Conservation (phyloP, 768 basidiomycete genomes). For the Termitomyces sp. region DNA sequence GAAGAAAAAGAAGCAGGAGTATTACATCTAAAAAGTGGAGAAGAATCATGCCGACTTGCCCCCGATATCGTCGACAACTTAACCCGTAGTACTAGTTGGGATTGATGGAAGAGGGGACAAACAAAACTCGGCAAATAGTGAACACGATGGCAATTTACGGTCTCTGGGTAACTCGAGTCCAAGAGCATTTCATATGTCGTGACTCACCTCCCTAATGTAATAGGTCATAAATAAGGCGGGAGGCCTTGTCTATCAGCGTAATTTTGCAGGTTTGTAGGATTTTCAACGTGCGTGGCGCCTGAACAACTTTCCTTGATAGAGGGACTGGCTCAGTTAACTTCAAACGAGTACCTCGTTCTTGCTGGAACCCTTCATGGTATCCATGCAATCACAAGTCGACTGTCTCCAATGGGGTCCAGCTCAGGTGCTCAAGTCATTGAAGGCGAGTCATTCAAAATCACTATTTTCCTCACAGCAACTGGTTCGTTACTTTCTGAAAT, state of each 20-base stretch:
- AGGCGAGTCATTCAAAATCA: constrained; percentile 93
- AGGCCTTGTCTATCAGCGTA: constrained; percentile 90
- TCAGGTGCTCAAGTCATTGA: constrained; percentile 96
- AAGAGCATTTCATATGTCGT: neutral
- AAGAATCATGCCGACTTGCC: constrained; percentile 5
- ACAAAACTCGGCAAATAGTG: neutral
- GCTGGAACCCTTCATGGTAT: constrained; percentile 97
- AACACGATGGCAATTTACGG: constrained; percentile 69
- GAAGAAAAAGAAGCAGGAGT: constrained; percentile 25
- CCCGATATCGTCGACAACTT: neutral
- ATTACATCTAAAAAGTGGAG: constrained; percentile 16
- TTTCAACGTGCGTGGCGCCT: neutral
- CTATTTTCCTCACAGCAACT: constrained; percentile 83
- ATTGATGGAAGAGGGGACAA: neutral
- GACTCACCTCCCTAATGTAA: neutral
- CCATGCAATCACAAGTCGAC: constrained; percentile 92
- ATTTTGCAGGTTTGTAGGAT: constrained; percentile 68
- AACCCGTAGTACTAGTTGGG: neutral
- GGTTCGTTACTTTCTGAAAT: constrained; percentile 41
- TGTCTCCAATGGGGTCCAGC: constrained; percentile 77
- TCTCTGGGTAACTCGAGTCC: constrained; percentile 58
- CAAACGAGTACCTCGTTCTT: constrained; percentile 92
- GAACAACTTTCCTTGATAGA: constrained; percentile 41
- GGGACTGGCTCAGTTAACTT: constrained; percentile 84
- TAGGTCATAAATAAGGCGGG: constrained; percentile 98